Evolutionary conservation across 768 basidiomycete genomes (phyloP), one percentile per base, ranked within the genome.

Genomic region (Lepiota subincarnata): DNA sequence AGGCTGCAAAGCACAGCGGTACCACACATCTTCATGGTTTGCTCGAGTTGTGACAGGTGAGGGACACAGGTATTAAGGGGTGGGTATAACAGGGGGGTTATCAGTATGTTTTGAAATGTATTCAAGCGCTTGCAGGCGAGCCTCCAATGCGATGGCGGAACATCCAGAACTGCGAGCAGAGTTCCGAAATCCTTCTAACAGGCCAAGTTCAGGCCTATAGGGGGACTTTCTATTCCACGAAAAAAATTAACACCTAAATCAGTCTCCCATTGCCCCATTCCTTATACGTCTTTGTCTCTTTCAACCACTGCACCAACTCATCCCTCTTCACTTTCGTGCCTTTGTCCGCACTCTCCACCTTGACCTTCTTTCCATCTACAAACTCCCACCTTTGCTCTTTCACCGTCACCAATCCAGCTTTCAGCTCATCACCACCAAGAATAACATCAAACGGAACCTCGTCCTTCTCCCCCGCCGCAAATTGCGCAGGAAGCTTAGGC

Each of bases 361-460:
- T 91, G 39, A 64, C 73, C 71, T 88, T 91, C 72, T 81, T 79
- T 37, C 87, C 89, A 35, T 85, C 83, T 10, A 83, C 75, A 19
- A 89, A 61, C 62, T 88, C 81, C 89, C 89, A 92, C 47, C 70
- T 79, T 68, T 98, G 96, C 67, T 95, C 87, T 73, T 98, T 98
- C 53, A 99, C 89, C 35, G 85, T 81, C 26, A 97, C 92, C 36
- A 88, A 71, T 3, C 96, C 97, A 42, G 81, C 79, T 63, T 83
- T 84, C 52, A 93, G 72, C 72, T 99, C 96, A 53, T 89, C 86
- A 1, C 79, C 80, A 7, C 93, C 95, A n/a, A 98, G 73, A 59
- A 98, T 90, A 53, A 98, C 79, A 1, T 89, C 94, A 68, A 92
- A 97, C 0, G 95, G 96, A 38, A 92, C 91, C 58, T 92, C 87